Evolutionary conservation across 1,284 basidiomycete genomes (phyloP), one percentile per base, ranked within the genome.

Genomic region (Ceratobasidium papillatum): DNA sequence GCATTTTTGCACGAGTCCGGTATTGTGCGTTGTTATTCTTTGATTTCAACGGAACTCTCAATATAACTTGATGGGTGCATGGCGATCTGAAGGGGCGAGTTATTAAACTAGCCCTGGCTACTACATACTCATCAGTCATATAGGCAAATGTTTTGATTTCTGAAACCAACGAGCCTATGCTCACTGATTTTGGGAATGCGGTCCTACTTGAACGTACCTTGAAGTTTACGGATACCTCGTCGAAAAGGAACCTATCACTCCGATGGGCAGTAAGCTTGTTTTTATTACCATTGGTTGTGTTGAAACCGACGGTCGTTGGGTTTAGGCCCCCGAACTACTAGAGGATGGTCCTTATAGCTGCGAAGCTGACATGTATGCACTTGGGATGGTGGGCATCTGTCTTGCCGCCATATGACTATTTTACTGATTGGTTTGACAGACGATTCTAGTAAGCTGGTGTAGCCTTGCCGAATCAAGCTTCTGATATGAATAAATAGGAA

Each of bases 11-110:
- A 64, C 25, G n/a, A 19, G 2, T n/a, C 12, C 4, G 43, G 30
- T n/a, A 30, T 64, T 49, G 62, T 64, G n/a, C 32, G 43, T 19
- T n/a, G 8, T 32, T n/a, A 17, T 43, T 9, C 47, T 45, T 45
- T 27, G 19, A n/a, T 3, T n/a, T 19, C 0, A 30, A 11, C 25
- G 12, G 34, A 22, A 27, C 25, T 22, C 12, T 25, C 2, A 64
- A 14, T 12, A 32, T 47, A 22, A 8, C 27, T 34, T 8, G 22
- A 12, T 38, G 47, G 62, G 17, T 64, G 17, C 62, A 64, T 64
- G 62, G 62, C 8, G 62, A 64, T 22, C 62, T 64, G n/a, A 64
- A 64, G 62, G 62, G 14, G 62, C 47, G 47, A 3, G 36, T 41
- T 1, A 38, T n/a, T 11, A 25, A 25, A 41, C 19, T 1, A n/a